phyloP scores from a whole-genome alignment of 768 basidiomycete species.

The Boletus rubescentipes region DNA sequence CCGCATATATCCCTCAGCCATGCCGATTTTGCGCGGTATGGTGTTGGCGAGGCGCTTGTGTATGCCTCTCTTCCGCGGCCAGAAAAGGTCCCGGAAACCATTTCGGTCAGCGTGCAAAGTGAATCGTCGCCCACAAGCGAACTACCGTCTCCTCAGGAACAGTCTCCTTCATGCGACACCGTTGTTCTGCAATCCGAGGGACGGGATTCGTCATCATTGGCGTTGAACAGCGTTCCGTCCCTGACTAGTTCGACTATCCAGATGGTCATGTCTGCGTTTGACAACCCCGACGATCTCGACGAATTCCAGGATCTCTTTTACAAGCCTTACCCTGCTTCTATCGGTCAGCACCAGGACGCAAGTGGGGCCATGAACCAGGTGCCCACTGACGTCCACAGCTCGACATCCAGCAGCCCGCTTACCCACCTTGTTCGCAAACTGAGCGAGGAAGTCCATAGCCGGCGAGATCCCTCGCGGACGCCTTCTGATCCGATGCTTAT shows the following conservation, averaged over 20 bases:
- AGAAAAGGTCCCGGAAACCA: not conserved
- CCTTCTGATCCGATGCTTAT: slow-evolving; percentile 9
- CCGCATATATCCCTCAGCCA: slow-evolving; percentile 29
- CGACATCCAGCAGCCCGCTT: slow-evolving; percentile 36
- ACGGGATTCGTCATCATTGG: slow-evolving; percentile 2
- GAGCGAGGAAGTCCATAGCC: slow-evolving; percentile 35
- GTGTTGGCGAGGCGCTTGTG: slow-evolving; percentile 63
- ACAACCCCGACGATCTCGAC: slow-evolving; percentile 66
- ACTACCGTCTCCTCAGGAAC: not conserved
- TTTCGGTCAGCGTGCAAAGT: not conserved
- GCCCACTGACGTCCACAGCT: slow-evolving; percentile 31
- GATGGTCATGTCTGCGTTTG: slow-evolving; percentile 45
- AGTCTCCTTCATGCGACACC: not conserved
- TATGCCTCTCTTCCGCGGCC: slow-evolving; percentile 35
- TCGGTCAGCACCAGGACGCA: slow-evolving; percentile 2
- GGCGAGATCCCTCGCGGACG: slow-evolving; percentile 13
- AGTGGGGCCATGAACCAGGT: slow-evolving; percentile 17
- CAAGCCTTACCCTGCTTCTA: slow-evolving; percentile 35
- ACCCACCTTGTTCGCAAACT: slow-evolving; percentile 41
- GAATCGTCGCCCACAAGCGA: not conserved
- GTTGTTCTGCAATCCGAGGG: slow-evolving; percentile 40
- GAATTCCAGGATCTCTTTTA: slow-evolving; percentile 76
- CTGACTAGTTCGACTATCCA: slow-evolving; percentile 40
- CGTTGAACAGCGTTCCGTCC: slow-evolving; percentile 11
- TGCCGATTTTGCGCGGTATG: slow-evolving; percentile 46